A percentile compares a stretch with the other conserved stretches of the same genome.
Conservation (phyloP, 805 yeast species). For the Suhomyces sp. region DNA sequence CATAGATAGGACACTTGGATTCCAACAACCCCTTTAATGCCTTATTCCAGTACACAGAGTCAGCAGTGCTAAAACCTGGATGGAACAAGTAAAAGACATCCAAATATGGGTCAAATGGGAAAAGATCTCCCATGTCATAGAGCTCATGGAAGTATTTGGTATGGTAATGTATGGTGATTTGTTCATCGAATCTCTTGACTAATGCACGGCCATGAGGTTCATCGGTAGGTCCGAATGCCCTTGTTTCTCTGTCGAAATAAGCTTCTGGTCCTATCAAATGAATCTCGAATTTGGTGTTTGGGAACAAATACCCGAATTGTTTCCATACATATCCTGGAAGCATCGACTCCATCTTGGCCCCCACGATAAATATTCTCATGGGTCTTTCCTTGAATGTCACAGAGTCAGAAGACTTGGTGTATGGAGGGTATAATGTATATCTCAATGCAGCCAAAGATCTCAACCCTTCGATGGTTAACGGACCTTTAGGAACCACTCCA, state of each 20-base stretch:
- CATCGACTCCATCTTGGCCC: conserved; percentile 91
- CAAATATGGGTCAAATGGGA: conserved; percentile 96
- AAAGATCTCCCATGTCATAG: conserved; percentile 90
- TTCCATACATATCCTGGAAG: conserved; percentile 95
- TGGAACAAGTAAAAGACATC: conserved; percentile 93
- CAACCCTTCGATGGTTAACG: conserved; percentile 87
- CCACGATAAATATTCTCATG: conserved; percentile 82
- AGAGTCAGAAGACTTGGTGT: conserved; percentile 43
- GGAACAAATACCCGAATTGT: conserved; percentile 83
- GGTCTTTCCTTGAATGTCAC: conserved; percentile 76
- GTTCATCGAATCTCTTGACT: conserved; percentile 69
- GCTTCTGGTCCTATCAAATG: conserved; percentile 96
- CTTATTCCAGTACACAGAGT: conserved; percentile 79
- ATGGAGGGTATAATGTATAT: conserved; percentile 79
- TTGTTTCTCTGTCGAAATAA: conserved; percentile 66
- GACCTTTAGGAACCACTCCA: conserved; percentile 76
- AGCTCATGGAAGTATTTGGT: conserved; percentile 89
- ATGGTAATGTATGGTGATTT: conserved; percentile 73
- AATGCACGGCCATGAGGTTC: conserved; percentile 60
- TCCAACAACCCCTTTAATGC: conserved; percentile 85
- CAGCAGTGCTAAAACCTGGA: conserved; percentile 88
- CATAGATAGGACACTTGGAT: conserved; percentile 87
- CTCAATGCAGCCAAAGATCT: conserved; percentile 90
- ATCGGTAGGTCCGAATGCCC: conserved; percentile 55
- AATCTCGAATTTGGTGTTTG: conserved; percentile 76